Evolutionary conservation across 2,329 filamentous ascomycete genomes (phyloP).

Genomic region (Alternaria atra): DNA sequence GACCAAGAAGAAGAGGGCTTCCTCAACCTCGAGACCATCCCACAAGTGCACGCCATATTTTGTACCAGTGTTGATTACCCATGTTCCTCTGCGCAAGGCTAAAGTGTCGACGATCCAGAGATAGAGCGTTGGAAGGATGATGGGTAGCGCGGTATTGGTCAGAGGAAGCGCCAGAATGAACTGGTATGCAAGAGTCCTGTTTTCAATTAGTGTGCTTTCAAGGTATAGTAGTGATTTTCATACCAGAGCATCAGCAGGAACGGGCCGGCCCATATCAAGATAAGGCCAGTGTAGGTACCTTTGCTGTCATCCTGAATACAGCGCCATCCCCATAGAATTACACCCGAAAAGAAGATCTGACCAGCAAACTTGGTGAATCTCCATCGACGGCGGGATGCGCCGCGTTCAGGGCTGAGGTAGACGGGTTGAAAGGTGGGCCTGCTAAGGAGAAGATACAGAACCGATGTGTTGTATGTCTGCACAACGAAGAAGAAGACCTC

Average conservation of each 20-base stretch:
- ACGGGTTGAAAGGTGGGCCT: constrained; percentile 68
- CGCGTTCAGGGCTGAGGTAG: constrained; percentile 58
- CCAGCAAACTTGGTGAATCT: constrained; percentile 55
- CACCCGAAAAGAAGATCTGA: constrained; percentile 58
- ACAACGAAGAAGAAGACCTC: constrained; percentile 82
- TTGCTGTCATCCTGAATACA: constrained; percentile 58
- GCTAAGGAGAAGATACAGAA: constrained; percentile 73
- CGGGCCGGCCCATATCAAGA: constrained; percentile 73
- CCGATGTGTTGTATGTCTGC: constrained; percentile 76
- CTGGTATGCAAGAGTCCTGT: constrained; percentile 67
- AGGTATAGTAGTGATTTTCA: constrained; percentile 8
- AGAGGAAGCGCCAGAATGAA: constrained; percentile 69
- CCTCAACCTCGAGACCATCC: constrained; percentile 74
- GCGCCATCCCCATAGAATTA: constrained; percentile 57
- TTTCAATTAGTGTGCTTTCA: constrained; percentile 1
- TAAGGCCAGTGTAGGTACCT: constrained; percentile 74
- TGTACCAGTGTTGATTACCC: constrained; percentile 73
- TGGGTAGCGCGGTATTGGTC: constrained; percentile 66
- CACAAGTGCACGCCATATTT: constrained; percentile 72
- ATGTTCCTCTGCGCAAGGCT: constrained; percentile 72
- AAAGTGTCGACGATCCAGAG: constrained; percentile 77
- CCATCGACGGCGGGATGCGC: constrained; percentile 44
- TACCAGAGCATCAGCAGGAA: constrained; percentile 71
- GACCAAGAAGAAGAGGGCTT: constrained; percentile 76
- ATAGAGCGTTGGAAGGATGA: constrained; percentile 71